Percentiles rank a stretch among this genome's conserved stretches.
Evolutionary conservation across 1,284 basidiomycete species (phyloP).

Genomic region (Sporisorium iseilematis-ciliati): DNA sequence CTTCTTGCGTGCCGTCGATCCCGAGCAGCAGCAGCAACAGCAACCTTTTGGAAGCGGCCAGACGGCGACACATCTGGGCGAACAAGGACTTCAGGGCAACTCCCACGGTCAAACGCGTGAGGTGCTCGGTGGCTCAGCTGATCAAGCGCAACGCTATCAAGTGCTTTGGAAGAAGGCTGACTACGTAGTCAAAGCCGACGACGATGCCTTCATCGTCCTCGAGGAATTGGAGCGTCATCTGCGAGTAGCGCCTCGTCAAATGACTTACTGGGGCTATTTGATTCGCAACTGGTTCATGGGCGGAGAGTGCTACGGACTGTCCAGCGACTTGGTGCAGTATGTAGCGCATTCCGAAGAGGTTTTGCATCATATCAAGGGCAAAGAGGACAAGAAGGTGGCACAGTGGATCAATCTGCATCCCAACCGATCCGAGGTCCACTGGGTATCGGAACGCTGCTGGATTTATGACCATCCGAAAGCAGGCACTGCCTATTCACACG

Average conservation of each 20-base stretch:
- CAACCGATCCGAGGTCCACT: conserved; percentile 81
- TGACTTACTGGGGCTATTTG: conserved; percentile 74
- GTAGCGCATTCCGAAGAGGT: conserved; percentile 81
- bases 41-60: not conserved
- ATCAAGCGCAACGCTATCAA: conserved; percentile 43
- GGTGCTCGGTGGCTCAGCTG: conserved; percentile 35
- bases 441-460: conserved; percentile 94
- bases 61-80: conserved; percentile 5
- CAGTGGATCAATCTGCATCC: conserved; percentile 94
- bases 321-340: conserved; percentile 90
- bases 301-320: conserved; percentile 92
- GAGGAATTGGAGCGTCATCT: conserved; percentile 68
- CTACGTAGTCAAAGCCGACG: conserved; percentile 69
- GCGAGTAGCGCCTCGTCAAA: conserved; percentile 60
- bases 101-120: conserved; percentile 45
- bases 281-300: conserved; percentile 96
- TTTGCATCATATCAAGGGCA: conserved; percentile 79
- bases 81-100: conserved; percentile 16
- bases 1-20: conserved; percentile 54
- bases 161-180: conserved; percentile 68
- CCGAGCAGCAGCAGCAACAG: conserved; percentile 9
- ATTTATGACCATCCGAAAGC: conserved; percentile 97
- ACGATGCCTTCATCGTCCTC: conserved; percentile 66
- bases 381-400: conserved; percentile 92
- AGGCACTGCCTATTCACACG: conserved; percentile 89